Evolutionary conservation across 1,284 basidiomycete genomes (phyloP).

Genomic region (Ustilago nuda): DNA sequence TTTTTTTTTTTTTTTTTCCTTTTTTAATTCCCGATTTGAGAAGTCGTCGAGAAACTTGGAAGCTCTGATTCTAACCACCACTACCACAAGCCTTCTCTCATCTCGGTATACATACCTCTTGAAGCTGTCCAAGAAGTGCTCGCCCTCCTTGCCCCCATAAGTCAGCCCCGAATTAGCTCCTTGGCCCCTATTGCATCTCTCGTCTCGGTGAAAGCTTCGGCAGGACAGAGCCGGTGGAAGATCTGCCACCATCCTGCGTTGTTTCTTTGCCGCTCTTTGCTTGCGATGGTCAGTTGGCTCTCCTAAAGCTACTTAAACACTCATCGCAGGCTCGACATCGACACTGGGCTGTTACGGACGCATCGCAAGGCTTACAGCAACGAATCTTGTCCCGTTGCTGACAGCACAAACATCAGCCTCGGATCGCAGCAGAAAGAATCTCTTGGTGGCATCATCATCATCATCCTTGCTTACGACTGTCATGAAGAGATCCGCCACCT

Average conservation of each 20-base stretch:
- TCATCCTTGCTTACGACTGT: background rate
- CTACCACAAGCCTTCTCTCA: too few species aligned
- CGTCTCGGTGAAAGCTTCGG: background rate
- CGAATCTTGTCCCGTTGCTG: background rate
- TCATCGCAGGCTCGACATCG: background rate
- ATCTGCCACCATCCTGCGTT: slow-evolving; percentile 20
- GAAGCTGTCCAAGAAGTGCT: too few species aligned
- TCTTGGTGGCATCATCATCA: background rate
- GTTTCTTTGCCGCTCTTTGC: slow-evolving; percentile 5
- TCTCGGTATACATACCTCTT: too few species aligned
- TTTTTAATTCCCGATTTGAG: too few species aligned
- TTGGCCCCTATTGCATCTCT: background rate
- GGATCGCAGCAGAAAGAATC: background rate
- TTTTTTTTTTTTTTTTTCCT: too few species aligned
- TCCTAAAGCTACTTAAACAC: background rate
- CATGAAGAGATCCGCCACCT: slow-evolving; percentile 30
- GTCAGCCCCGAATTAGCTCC: background rate
- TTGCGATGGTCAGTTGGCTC: slow-evolving; percentile 20
- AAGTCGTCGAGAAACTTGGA: background rate
- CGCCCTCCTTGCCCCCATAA: too few species aligned
- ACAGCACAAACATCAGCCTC: background rate
- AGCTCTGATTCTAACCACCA: too few species aligned
- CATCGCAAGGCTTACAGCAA: background rate
- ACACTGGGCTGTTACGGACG: background rate
- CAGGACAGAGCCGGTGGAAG: slow-evolving; percentile 6